These are phyloP conservation scores for Penicillium verhagenii DNA, from an alignment of 495 filamentous ascomycete species.

Conservation along the genomic window DNA sequence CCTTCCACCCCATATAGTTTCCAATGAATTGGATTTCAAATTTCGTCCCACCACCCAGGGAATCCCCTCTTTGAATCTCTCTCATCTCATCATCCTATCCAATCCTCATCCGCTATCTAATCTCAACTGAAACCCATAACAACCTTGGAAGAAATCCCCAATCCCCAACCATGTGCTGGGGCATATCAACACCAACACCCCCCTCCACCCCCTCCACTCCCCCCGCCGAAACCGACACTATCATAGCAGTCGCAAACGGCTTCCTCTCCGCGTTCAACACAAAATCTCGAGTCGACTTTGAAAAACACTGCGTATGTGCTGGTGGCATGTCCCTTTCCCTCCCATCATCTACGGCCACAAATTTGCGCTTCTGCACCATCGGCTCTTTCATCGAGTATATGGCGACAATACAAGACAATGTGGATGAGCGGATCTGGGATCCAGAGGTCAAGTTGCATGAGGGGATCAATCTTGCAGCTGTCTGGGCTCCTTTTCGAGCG, in stretches of 20 bases:
- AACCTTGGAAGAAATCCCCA: too few species aligned
- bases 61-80: too few species aligned
- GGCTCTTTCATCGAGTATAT: conserved; percentile 40
- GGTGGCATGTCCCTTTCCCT: conserved; percentile 41
- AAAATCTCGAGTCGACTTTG: conserved; percentile 35
- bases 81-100: background rate
- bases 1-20: background rate
- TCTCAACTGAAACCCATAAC: too few species aligned
- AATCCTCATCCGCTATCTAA: too few species aligned
- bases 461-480: conserved; percentile 32
- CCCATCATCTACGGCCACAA: conserved; percentile 28
- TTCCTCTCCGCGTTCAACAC: conserved; percentile 34
- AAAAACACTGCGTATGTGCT: conserved; percentile 38
- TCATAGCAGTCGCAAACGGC: conserved; percentile 32
- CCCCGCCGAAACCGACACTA: conserved; percentile 28
- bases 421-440: conserved; percentile 41
- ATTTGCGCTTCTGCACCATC: conserved; percentile 41
- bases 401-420: conserved; percentile 28
- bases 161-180: conserved; percentile 25
- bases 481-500: conserved; percentile 42
- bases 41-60: background rate
- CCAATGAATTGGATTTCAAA: background rate
- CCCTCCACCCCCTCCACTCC: background rate
- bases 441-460: conserved; percentile 37
- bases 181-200: conserved; percentile 1